These are phyloP conservation scores for Hanseniaspora uvarum DNA, from an alignment of 1,139 yeast genomes.

Conservation along the genomic window DNA sequence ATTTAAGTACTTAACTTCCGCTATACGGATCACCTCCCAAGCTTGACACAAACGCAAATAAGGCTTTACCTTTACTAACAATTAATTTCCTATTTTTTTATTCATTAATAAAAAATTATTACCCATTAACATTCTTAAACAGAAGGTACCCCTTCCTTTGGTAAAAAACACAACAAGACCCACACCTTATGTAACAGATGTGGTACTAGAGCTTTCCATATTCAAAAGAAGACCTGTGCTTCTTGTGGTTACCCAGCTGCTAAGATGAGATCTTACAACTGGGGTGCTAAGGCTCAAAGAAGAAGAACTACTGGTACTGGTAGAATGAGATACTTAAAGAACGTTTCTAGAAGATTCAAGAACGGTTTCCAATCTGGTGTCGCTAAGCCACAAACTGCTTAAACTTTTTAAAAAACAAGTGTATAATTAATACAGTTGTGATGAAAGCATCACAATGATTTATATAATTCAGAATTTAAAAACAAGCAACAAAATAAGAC, in stretches of 20 bases:
- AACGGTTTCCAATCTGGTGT: conserved; percentile 94
- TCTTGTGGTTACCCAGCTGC: conserved; percentile 99
- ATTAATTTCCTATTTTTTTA: background rate
- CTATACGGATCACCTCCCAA: background rate
- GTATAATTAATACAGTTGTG: background rate
- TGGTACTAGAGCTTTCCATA: conserved; percentile 98
- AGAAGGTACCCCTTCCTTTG: conserved; percentile 99
- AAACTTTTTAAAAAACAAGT: conserved; percentile 21
- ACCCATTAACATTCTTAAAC: conserved; percentile 25
- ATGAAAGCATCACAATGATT: background rate
- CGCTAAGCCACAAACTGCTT: conserved; percentile 47
- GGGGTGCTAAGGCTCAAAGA: conserved; percentile 99
- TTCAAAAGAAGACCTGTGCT: conserved; percentile 98
- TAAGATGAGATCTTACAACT: conserved; percentile 96
- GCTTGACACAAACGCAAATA: background rate
- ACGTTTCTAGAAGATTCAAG: conserved; percentile 95
- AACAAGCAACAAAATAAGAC: conserved; percentile 1
- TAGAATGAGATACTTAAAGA: conserved; percentile 97
- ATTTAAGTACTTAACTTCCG: background rate
- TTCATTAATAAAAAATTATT: background rate
- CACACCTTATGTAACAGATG: conserved; percentile 99
- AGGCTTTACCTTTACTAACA: conserved; percentile 12
- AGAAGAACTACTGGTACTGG: conserved; percentile 99
- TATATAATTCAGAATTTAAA: conserved; percentile 4
- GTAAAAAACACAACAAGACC: conserved; percentile 99